A percentile compares a stretch with the other conserved stretches of the same genome.
Evolutionary conservation across 306 rosid genomes (phyloP).

Genomic region (Quercus glauca): DNA sequence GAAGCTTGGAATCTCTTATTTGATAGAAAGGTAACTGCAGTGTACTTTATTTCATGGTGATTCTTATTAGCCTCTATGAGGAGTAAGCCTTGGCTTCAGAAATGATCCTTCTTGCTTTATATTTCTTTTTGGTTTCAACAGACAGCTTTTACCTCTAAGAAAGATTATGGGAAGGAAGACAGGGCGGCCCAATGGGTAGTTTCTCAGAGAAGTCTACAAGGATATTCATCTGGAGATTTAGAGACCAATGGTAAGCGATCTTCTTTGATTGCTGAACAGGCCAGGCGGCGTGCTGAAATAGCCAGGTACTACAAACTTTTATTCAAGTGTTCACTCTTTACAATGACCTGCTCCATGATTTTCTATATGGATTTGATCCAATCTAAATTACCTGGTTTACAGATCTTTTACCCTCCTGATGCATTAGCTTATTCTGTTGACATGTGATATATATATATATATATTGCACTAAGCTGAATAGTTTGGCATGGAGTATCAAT

Average conservation of each 20-base stretch:
- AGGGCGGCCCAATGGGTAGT: constrained; percentile 72
- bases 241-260: constrained; percentile 34
- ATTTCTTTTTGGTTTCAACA: constrained; percentile 34
- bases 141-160: constrained; percentile 79
- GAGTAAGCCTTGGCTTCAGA: background rate
- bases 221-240: constrained; percentile 37
- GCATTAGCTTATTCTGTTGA: no score
- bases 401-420: background rate
- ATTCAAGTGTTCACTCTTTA: background rate
- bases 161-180: constrained; percentile 74
- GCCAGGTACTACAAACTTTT: constrained; percentile 42
- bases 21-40: constrained; percentile 58
- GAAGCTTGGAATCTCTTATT: constrained; percentile 81
- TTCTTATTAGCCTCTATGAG: background rate
- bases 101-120: background rate
- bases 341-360: background rate
- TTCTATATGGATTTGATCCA: background rate
- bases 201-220: constrained; percentile 76
- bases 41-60: background rate
- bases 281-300: constrained; percentile 66
- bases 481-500: background rate
- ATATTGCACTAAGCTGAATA: background rate
- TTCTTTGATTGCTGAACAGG: constrained; percentile 63
- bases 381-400: background rate
- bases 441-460: no score